Conservation (phyloP, 1,284 basidiomycete genomes). For the Athelia sp. region DNA sequence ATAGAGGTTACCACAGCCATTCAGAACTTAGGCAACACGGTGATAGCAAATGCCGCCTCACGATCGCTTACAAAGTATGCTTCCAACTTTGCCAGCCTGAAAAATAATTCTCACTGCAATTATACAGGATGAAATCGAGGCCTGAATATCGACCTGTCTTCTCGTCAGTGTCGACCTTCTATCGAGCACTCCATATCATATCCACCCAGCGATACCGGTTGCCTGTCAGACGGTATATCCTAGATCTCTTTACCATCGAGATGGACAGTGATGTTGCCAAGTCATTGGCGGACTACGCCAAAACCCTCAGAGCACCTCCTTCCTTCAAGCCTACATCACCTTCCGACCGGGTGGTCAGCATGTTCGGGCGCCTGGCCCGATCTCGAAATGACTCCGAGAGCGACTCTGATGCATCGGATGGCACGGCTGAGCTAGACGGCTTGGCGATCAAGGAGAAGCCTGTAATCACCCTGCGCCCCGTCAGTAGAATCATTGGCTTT, state of each 20-base stretch:
- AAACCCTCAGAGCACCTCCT: constrained; percentile 42
- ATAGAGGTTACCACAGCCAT: constrained; percentile 87
- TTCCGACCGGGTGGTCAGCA: constrained; percentile 47
- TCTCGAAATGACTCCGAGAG: constrained; percentile 50
- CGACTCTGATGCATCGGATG: constrained; percentile 55
- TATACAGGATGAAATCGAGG: constrained; percentile 71
- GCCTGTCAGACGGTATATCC: constrained; percentile 85
- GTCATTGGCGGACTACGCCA: constrained; percentile 45
- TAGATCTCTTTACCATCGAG: constrained; percentile 88
- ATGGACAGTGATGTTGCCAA: constrained; percentile 57
- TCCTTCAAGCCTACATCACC: constrained; percentile 43
- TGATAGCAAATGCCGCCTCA: constrained; percentile 91
- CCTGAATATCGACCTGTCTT: constrained; percentile 75
- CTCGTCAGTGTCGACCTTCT: constrained; percentile 73
- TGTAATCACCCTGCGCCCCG: constrained; percentile 52
- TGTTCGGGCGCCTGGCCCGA: constrained; percentile 48
- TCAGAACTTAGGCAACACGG: constrained; percentile 92
- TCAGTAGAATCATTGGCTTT: constrained; percentile 61
- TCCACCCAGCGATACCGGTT: constrained; percentile 86
- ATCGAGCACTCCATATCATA: constrained; percentile 80
- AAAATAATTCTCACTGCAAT: constrained; percentile 1
- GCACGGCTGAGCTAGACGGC: constrained; percentile 36
- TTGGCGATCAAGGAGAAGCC: constrained; percentile 36
- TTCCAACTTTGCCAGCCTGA: background rate
- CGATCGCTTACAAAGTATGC: constrained; percentile 78